phyloP scores from a whole-genome alignment of 2,329 filamentous ascomycete genomes.

The Didymella glomerata region DNA sequence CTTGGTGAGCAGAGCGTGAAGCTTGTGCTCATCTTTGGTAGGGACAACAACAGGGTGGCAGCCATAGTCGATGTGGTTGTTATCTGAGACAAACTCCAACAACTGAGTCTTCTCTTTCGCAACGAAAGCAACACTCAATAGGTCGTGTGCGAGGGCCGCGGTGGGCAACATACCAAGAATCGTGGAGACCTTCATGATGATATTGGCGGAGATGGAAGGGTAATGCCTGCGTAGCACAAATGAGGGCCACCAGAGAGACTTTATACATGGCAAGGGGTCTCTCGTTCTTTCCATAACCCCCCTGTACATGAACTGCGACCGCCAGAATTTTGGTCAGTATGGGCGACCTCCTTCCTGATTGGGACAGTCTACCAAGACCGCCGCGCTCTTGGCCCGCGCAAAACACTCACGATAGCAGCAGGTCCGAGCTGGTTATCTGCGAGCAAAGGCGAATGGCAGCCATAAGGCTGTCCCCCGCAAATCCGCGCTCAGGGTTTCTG shows the following conservation, averaged over 20 bases:
- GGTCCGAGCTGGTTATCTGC: slow-evolving; percentile 23
- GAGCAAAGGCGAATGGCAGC: slow-evolving; percentile 7
- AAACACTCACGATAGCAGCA: slow-evolving; percentile 17
- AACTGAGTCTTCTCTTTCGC: slow-evolving; percentile 44
- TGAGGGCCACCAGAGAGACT: not conserved
- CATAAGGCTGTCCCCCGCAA: not conserved
- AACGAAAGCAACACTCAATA: slow-evolving; percentile 41
- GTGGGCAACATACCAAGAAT: slow-evolving; percentile 39
- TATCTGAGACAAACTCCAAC: slow-evolving; percentile 40
- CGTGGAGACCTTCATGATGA: slow-evolving; percentile 38
- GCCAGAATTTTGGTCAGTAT: slow-evolving; percentile 10
- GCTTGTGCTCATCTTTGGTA: slow-evolving; percentile 41
- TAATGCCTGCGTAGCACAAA: not conserved
- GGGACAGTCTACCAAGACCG: slow-evolving; percentile 18
- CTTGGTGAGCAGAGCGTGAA: slow-evolving; percentile 43
- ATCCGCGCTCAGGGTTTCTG: slow-evolving; percentile 1
- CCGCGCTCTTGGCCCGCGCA: slow-evolving; percentile 17
- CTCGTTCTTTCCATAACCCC: not conserved
- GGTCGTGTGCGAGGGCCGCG: slow-evolving; percentile 37
- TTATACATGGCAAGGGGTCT: slow-evolving; percentile 8
- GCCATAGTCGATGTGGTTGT: slow-evolving; percentile 46
- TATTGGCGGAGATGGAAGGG: not conserved
- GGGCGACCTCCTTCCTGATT: slow-evolving; percentile 19
- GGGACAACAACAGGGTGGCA: slow-evolving; percentile 44
- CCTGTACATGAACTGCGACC: slow-evolving; percentile 3